Base-by-base conservation (phyloP, 1,284 basidiomycete species). In the Ceratobasidium sp. region DNA sequence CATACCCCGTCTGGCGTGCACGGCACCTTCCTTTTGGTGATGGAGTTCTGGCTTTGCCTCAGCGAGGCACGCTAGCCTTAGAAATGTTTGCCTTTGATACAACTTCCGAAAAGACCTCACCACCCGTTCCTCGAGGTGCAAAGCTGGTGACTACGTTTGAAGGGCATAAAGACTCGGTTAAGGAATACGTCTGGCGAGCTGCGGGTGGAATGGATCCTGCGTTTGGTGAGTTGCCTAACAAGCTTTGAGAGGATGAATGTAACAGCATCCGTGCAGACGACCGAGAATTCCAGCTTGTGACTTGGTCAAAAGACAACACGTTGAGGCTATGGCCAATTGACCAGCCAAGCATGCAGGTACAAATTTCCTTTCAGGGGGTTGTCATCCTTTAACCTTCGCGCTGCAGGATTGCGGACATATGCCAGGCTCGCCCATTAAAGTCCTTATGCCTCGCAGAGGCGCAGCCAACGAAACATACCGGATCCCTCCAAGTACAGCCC, bases 111-210 rank as follows among this genome's bases (percentile, higher is more conserved):
- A 61, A 33, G 13, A 7, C 69, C 10, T 8, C 56, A 91, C 63
- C 45, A 17, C 39, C 13, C 7, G 86, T 86, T 86, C 0, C 85
- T 88, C 69, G 86, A 85, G 17, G 83, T 88, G 61, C 83, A 85
- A 1, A 84, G 85, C 53, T 82, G 82, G 8, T 91, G 92, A 0
- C 90, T 96, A 86, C 88, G 2, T 98, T 98, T 80, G 93, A 94
- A 79, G 97, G 96, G 0, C 96, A 98, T 82, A 89, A 90, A 0
- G 96, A 98, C 81, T 94, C 96, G 4, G 97, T 99, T 47, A 98
- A 98, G 81, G 97, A 99, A 84, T 99, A 98, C 81, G 96, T 99
- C 1, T 99, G 98, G 96, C 87, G 98, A 76, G 90, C 89, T 0
- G 82, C 86, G 66, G 89, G 89, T 58, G 86, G 86, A 0, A 80